phyloP scores from a whole-genome alignment of 2,329 filamentous ascomycete species.

The Elsinoe necatrix region DNA sequence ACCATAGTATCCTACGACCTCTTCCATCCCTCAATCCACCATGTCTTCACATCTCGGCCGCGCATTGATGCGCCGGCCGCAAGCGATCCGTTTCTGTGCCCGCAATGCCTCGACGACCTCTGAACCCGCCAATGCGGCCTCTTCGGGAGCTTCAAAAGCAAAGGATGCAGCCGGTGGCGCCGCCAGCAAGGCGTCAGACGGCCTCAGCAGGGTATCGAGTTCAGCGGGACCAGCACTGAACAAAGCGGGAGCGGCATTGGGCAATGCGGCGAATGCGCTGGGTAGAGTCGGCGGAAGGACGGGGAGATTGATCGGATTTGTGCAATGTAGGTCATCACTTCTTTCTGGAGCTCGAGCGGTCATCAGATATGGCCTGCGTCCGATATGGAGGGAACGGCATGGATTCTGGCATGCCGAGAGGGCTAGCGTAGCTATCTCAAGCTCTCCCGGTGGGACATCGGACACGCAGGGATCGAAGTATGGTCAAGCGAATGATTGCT shows the following conservation, averaged over 20 bases:
- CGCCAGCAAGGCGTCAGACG: slow-evolving; percentile 63
- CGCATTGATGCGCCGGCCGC: slow-evolving; percentile 38
- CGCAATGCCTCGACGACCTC: slow-evolving; percentile 44
- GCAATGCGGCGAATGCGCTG: slow-evolving; percentile 59
- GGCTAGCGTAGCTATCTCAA: background rate
- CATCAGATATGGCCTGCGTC: background rate
- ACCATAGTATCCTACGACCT: slow-evolving; percentile 5
- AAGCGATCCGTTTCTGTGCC: slow-evolving; percentile 35
- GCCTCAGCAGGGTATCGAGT: slow-evolving; percentile 71
- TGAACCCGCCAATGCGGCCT: slow-evolving; percentile 37
- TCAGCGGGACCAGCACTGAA: slow-evolving; percentile 70
- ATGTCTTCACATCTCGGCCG: slow-evolving; percentile 43
- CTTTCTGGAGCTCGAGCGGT: background rate
- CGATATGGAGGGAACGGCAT: background rate
- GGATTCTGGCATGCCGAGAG: background rate
- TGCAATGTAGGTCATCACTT: slow-evolving; percentile 66
- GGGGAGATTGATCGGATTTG: slow-evolving; percentile 65
- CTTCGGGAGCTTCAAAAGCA: slow-evolving; percentile 29
- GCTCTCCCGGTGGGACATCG: background rate
- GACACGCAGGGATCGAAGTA: background rate
- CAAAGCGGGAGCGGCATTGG: slow-evolving; percentile 60
- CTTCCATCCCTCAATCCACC: slow-evolving; percentile 20
- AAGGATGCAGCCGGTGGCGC: slow-evolving; percentile 38
- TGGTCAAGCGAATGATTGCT: background rate
- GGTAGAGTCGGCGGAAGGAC: slow-evolving; percentile 75